phyloP scores from a whole-genome alignment of 345 rosid genomes.

The Eucalyptus microcorys region DNA sequence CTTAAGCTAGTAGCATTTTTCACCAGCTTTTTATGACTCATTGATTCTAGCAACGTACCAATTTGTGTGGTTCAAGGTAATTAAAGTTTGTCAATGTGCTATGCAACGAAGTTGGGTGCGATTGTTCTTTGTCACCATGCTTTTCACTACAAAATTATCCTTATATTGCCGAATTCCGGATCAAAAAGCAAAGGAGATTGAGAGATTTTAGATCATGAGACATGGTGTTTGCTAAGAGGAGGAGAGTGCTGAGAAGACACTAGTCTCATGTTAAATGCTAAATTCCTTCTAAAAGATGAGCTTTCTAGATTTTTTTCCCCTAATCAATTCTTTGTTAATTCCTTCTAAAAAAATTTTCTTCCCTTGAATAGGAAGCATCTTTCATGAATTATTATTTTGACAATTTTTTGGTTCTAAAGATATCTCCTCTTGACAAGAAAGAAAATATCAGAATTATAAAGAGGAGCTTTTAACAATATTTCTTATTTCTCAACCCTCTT shows the following conservation, averaged over 20 bases:
- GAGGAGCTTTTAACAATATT: not conserved
- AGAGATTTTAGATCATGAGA: conserved; percentile 85
- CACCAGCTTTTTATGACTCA: not conserved
- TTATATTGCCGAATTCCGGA: conserved; percentile 43
- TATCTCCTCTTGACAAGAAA: not conserved
- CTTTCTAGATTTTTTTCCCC: no score
- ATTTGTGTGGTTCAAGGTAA: not conserved
- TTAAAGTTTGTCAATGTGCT: not conserved
- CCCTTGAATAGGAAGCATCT: no score
- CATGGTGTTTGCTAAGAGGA: conserved; percentile 26
- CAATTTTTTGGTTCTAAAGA: no score
- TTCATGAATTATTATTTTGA: no score
- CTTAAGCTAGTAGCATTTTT: not conserved
- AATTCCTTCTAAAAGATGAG: not conserved
- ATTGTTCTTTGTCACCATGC: not conserved
- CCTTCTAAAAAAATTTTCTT: no score
- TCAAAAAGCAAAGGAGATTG: conserved; percentile 69
- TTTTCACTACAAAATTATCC: not conserved
- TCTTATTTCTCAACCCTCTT: not conserved
- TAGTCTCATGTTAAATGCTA: not conserved
- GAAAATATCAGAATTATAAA: not conserved
- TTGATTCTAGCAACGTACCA: not conserved
- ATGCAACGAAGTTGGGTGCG: not conserved
- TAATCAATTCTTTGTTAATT: no score
- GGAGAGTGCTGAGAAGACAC: conserved; percentile 11